Base-by-base conservation (phyloP, 2,329 filamentous ascomycete genomes). In the Sclerotinia borealis region DNA sequence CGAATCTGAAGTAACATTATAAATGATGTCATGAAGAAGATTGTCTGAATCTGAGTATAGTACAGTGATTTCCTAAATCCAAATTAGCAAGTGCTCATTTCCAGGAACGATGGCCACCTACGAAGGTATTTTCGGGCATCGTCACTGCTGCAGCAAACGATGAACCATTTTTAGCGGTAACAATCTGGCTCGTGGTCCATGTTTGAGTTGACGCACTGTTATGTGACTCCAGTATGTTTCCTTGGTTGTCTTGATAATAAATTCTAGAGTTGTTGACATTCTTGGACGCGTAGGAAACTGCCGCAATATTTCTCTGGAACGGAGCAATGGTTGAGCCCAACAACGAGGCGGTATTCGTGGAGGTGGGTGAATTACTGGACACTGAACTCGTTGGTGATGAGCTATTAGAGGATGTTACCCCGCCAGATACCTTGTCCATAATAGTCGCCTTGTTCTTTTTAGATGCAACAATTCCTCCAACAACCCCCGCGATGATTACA, bases 141-240 rank as follows among this genome's bases (percentile, higher is more conserved):
- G 66, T 64, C 3, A 68, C 65, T 25, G 66, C 60, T 25, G 61
- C 63, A 43, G 66, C 66, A n/a, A 68, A 59, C 11, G 65, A 39
- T 31, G 63, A 58, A n/a, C 54, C 63, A 61, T 51, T 64, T 19
- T 29, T 51, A 10, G 63, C 47, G 43, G 60, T 61, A 5, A 64
- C 63, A 61, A 68, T 37, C 5, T 22, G 1, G 29, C 22, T 63
- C n/a, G 39, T 58, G 17, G 49, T 45, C 66, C 66, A 68, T 11
- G 47, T 65, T 43, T 15, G 36, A 17, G 47, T 54, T 9, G 51
- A 48, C 9, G 60, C 54, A 39, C 50, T 62, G 11, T 27, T 45
- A n/a, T 59, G 43, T 31, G 66, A 58, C 51, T 66, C 66, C 17
- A 67, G 48, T 34, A 68, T 62, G 4, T 49, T 27, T 2, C 66